Conservation (phyloP, 140 eudicot genomes). For the Erigeron philadelphicus region DNA sequence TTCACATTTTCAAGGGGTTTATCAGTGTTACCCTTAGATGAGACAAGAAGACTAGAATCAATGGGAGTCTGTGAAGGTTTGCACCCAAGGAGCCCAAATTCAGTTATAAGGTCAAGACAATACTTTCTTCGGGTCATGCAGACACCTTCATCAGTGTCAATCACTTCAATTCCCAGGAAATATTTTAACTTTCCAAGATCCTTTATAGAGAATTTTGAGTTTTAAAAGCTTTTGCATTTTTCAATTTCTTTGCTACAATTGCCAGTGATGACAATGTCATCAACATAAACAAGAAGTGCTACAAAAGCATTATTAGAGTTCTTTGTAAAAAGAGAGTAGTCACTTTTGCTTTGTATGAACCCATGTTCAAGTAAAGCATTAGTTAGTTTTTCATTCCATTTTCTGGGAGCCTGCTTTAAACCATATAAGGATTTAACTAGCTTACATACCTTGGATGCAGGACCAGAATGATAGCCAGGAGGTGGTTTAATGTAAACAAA, state of each 20-base stretch:
- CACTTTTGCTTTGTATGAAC: background rate
- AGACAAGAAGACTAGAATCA: background rate
- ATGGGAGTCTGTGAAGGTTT: background rate
- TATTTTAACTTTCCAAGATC: background rate
- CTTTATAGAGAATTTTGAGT: background rate
- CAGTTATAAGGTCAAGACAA: background rate
- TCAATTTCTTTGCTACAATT: background rate
- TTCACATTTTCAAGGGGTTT: background rate
- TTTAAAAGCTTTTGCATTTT: background rate
- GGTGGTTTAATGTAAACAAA: background rate
- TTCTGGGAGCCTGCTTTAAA: background rate
- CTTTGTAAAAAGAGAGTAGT: background rate
- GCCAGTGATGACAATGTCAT: background rate
- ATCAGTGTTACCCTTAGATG: background rate
- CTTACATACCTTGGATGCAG: no score
- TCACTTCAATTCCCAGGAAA: background rate
- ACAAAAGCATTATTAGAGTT: background rate
- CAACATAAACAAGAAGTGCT: background rate
- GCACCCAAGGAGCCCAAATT: background rate
- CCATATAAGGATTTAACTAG: background rate
- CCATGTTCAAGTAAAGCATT: background rate
- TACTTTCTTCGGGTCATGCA: background rate
- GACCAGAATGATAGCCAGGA: background rate
- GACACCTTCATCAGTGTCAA: background rate
- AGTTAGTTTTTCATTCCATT: background rate